phyloP scores from a whole-genome alignment of 1,284 basidiomycete species.

The Fomes fomentarius region DNA sequence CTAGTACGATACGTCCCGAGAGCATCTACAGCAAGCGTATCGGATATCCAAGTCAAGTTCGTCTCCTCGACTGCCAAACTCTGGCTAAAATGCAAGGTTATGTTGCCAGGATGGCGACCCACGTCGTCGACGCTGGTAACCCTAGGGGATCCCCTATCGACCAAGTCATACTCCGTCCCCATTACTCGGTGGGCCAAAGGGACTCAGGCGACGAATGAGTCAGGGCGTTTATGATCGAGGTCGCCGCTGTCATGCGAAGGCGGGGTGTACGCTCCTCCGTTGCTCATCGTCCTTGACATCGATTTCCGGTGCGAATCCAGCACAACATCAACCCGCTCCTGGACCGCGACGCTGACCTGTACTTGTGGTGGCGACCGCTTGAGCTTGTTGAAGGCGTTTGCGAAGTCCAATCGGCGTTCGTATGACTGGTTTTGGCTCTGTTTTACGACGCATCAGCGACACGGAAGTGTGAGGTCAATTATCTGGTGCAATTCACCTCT shows the following conservation, averaged over 20 bases:
- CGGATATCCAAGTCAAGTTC: too few relatives aligned
- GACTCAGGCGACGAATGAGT: neutral
- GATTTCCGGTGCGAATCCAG: neutral
- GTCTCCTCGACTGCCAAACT: too few relatives aligned
- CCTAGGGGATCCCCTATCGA: too few relatives aligned
- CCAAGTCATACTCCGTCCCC: too few relatives aligned
- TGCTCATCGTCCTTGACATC: neutral
- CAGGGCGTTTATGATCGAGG: neutral
- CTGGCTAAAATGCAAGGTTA: too few relatives aligned
- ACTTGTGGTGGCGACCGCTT: slow-evolving; percentile 7
- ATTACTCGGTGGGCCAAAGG: too few relatives aligned
- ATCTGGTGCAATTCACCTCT: neutral
- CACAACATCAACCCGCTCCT: slow-evolving; percentile 5
- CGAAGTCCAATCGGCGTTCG: slow-evolving; percentile 8
- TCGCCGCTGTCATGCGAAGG: neutral
- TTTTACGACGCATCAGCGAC: neutral
- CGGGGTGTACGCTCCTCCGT: neutral
- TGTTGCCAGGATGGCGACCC: too few relatives aligned
- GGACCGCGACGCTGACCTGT: slow-evolving; percentile 9
- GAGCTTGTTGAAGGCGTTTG: slow-evolving; percentile 7
- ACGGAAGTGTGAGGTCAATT: neutral
- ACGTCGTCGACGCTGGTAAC: too few relatives aligned
- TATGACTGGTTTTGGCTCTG: slow-evolving; percentile 1
- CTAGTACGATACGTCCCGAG: too few relatives aligned
- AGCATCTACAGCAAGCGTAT: too few relatives aligned